Evolutionary conservation across 2,329 filamentous ascomycete species (phyloP).

Genomic region (Cladophialophora chaetospira): DNA sequence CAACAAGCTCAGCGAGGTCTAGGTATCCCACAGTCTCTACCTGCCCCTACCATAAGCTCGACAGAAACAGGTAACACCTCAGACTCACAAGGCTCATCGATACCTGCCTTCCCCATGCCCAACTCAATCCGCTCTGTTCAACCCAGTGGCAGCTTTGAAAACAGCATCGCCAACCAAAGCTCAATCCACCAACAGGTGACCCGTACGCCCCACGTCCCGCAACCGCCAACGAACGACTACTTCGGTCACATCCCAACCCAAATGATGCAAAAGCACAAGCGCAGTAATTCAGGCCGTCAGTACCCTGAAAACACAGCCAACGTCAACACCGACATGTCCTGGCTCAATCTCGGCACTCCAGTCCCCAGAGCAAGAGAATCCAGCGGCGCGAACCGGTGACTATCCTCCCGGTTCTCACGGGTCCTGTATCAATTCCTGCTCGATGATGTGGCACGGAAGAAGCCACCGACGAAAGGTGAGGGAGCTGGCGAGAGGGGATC

Average conservation of each 20-base stretch:
- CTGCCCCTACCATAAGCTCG: conserved; percentile 22
- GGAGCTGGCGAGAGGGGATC: conserved; percentile 14
- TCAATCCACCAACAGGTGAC: neutral
- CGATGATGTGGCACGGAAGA: conserved; percentile 33
- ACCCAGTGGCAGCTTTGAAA: conserved; percentile 4
- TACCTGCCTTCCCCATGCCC: conserved; percentile 32
- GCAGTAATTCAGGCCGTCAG: conserved; percentile 9
- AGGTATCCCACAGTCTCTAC: conserved; percentile 37
- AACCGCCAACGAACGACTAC: conserved; percentile 22
- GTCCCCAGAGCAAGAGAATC: neutral
- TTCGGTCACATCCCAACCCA: conserved; percentile 24
- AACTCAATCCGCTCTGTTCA: conserved; percentile 23
- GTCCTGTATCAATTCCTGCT: conserved; percentile 34
- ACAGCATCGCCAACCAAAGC: neutral
- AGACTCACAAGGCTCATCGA: conserved; percentile 24
- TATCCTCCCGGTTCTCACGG: conserved; percentile 28
- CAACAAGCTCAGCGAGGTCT: conserved; percentile 24
- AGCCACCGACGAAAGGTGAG: conserved; percentile 11
- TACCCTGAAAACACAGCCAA: neutral
- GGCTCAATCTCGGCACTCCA: conserved; percentile 33
- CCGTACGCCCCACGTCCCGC: neutral
- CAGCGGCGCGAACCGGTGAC: conserved; percentile 19
- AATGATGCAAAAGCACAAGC: no score
- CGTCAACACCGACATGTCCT: conserved; percentile 34
- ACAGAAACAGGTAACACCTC: conserved; percentile 20